phyloP scores from a whole-genome alignment of 2,329 filamentous ascomycete genomes.

The Fusarium subtropicale region DNA sequence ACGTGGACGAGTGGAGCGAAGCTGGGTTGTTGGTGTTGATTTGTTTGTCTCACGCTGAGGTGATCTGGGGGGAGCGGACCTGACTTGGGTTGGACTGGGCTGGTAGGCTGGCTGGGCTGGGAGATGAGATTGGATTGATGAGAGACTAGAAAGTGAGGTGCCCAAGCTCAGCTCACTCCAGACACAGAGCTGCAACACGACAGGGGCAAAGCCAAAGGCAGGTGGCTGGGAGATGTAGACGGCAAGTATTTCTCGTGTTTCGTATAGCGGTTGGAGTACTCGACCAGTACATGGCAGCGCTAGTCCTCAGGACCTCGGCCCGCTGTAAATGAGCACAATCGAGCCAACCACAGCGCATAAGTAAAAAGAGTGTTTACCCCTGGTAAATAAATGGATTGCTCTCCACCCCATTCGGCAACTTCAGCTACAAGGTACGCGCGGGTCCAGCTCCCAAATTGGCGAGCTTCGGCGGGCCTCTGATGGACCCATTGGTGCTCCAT shows the following conservation, averaged over 20 bases:
- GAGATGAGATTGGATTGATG: constrained; percentile 39
- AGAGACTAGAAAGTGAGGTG: constrained; percentile 25
- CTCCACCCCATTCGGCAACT: constrained; percentile 27
- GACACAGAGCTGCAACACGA: constrained; percentile 30
- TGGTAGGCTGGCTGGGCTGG: constrained; percentile 7
- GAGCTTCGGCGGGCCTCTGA: constrained; percentile 9
- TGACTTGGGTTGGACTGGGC: constrained; percentile 5
- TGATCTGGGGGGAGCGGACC: constrained; percentile 22
- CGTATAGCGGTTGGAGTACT: constrained; percentile 3
- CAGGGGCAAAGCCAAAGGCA: constrained; percentile 26
- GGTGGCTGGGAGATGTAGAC: constrained; percentile 38
- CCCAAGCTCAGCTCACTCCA: constrained; percentile 39
- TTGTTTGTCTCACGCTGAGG: constrained; percentile 38
- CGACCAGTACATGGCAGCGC: constrained; percentile 10
- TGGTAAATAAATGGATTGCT: constrained; percentile 27
- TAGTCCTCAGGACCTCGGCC: constrained; percentile 33
- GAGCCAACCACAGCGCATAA: constrained; percentile 21
- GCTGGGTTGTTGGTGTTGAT: constrained; percentile 41
- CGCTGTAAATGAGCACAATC: constrained; percentile 26
- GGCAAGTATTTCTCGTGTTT: constrained; percentile 8
- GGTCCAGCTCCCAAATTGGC: constrained; percentile 33
- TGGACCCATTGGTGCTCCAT: constrained; percentile 8
- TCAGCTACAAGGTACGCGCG: constrained; percentile 28
- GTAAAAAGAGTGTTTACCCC: constrained; percentile 30
- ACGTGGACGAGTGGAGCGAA: constrained; percentile 40